Evolutionary conservation across 768 basidiomycete species (phyloP).

Genomic region (Kwoniella dejecticola): DNA sequence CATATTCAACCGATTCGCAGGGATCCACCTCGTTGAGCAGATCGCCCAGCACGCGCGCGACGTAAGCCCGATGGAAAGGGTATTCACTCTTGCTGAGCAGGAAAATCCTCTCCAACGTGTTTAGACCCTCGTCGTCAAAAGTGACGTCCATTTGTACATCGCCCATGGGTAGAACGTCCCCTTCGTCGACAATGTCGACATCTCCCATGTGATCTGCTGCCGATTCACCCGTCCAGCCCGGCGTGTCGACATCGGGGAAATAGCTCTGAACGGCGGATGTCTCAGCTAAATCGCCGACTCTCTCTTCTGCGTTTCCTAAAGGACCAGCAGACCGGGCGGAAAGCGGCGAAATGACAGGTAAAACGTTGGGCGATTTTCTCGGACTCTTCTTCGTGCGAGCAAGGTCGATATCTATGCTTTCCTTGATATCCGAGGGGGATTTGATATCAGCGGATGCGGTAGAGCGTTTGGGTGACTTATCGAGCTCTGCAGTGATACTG

Average conservation of each 20-base stretch:
- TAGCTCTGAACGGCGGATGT: background rate
- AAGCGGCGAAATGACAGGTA: slow-evolving; percentile 10
- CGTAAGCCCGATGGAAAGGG: slow-evolving; percentile 70
- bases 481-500: slow-evolving; percentile 26
- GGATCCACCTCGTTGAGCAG: slow-evolving; percentile 75
- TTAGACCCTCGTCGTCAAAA: slow-evolving; percentile 78
- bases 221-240: background rate
- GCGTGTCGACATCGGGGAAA: slow-evolving; percentile 5
- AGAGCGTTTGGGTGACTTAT: slow-evolving; percentile 30
- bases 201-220: slow-evolving; percentile 26
- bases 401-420: slow-evolving; percentile 10
- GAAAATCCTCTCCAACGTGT: slow-evolving; percentile 86
- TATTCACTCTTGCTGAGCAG: slow-evolving; percentile 79
- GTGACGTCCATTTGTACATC: slow-evolving; percentile 55
- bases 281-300: slow-evolving; percentile 15
- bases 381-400: slow-evolving; percentile 29
- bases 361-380: slow-evolving; percentile 11
- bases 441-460: slow-evolving; percentile 19
- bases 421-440: slow-evolving; percentile 15
- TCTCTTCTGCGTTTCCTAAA: slow-evolving; percentile 3
- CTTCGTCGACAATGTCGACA: slow-evolving; percentile 42
- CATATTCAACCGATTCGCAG: slow-evolving; percentile 87
- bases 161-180: slow-evolving; percentile 38
- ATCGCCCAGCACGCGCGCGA: slow-evolving; percentile 77
- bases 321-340: slow-evolving; percentile 9